Evolutionary conservation across 768 basidiomycete genomes (phyloP).

Genomic region (Leccinum ochraceum): DNA sequence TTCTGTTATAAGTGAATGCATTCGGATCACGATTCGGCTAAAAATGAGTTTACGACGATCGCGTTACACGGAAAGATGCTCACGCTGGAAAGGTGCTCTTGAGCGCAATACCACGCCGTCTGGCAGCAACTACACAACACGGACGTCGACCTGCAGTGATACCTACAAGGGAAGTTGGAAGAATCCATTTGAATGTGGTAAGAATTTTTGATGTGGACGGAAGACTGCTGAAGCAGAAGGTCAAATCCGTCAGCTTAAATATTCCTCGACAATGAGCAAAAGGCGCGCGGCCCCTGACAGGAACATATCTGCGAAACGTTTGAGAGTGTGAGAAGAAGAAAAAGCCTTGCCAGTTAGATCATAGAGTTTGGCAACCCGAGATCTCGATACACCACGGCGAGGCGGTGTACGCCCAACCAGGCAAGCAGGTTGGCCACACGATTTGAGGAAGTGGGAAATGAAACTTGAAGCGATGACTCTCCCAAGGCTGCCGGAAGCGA

Average conservation of each 20-base stretch:
- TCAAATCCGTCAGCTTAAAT: constrained; percentile 17
- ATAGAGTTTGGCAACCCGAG: constrained; percentile 17
- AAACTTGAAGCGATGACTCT: neutral
- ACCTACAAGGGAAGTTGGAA: constrained; percentile 44
- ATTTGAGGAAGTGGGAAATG: neutral
- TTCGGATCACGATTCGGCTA: neutral
- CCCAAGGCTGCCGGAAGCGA: neutral
- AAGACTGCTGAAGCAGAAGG: constrained; percentile 11
- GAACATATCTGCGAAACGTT: constrained; percentile 6
- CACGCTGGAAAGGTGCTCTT: constrained; percentile 73
- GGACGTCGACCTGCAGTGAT: constrained; percentile 71
- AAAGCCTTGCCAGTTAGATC: neutral
- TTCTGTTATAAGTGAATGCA: neutral
- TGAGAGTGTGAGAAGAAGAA: constrained; percentile 9
- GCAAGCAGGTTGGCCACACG: constrained; percentile 10
- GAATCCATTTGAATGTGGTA: neutral
- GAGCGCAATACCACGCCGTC: constrained; percentile 75
- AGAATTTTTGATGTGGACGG: constrained; percentile 7
- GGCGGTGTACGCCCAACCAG: constrained; percentile 25
- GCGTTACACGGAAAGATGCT: constrained; percentile 27
- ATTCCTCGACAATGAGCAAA: constrained; percentile 20
- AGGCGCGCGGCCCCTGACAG: constrained; percentile 10
- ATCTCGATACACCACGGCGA: constrained; percentile 16
- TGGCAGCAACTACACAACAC: constrained; percentile 92
- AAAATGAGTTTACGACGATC: constrained; percentile 17